Conservation (phyloP, 345 rosid species). For the Citropsis articulata region DNA sequence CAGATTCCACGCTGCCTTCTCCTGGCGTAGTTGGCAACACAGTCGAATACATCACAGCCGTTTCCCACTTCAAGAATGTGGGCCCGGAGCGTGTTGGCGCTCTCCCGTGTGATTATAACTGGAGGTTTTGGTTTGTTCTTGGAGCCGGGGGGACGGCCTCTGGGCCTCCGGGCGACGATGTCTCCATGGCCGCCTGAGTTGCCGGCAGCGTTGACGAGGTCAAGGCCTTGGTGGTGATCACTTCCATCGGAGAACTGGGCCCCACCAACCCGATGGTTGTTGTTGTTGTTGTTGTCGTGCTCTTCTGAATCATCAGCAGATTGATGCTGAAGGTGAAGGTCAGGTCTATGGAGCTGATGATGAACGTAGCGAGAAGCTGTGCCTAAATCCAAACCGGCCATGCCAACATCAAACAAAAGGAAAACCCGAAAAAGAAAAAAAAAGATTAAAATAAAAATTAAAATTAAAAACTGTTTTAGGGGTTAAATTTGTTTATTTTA, state of each 20-base stretch:
- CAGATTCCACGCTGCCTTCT: conserved; percentile 92
- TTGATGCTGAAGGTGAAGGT: conserved; percentile 59
- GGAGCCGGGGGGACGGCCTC: conserved; percentile 93
- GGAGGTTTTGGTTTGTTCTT: conserved; percentile 93
- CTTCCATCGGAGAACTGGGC: conserved; percentile 33
- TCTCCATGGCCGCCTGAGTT: conserved; percentile 38
- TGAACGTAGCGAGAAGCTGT: conserved; percentile 51
- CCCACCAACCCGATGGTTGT: conserved; percentile 31
- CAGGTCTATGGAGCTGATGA: conserved; percentile 50
- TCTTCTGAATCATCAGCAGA: conserved; percentile 53
- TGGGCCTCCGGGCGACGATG: conserved; percentile 60
- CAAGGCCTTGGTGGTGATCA: conserved; percentile 45
- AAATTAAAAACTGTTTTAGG: conserved; percentile 30
- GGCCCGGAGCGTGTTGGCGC: conserved; percentile 93
- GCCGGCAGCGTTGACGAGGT: conserved; percentile 32
- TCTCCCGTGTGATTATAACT: conserved; percentile 89
- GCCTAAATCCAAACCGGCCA: conserved; percentile 73
- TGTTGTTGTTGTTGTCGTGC: conserved; percentile 29
- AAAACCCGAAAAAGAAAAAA: conserved; percentile 29
- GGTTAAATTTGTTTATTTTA: conserved; percentile 21
- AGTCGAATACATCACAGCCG: conserved; percentile 88
- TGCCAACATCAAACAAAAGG: conserved; percentile 30
- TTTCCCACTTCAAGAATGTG: conserved; percentile 92
- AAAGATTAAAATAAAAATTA: conserved; percentile 20
- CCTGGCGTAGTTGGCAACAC: conserved; percentile 84